Conservation (phyloP, 1,139 yeast genomes). For the Taphrina communis region DNA sequence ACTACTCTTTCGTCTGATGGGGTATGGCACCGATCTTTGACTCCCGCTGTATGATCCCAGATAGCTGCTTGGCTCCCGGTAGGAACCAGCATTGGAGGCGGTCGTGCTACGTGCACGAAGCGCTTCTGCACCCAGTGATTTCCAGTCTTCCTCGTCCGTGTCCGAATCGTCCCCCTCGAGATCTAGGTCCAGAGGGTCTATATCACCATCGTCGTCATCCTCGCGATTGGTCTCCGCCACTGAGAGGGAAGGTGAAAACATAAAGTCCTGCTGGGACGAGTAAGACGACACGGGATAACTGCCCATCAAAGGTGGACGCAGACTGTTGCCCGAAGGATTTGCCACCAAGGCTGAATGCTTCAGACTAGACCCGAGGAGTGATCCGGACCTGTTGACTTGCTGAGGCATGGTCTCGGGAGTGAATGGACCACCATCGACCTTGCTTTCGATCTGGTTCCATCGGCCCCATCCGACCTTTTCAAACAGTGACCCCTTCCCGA, state of each 20-base stretch:
- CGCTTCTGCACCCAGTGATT: conserved; percentile 74
- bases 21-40: conserved; percentile 34
- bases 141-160: conserved; percentile 97
- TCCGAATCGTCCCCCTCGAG: conserved; percentile 52
- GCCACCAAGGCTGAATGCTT: conserved; percentile 5
- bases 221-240: conserved; percentile 34
- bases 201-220: conserved; percentile 45
- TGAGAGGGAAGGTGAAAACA: conserved; percentile 37
- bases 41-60: conserved; percentile 16
- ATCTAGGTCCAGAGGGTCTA: conserved; percentile 43
- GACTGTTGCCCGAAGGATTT: neutral
- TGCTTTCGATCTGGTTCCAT: conserved; percentile 69
- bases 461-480: conserved; percentile 99
- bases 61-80: neutral
- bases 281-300: conserved; percentile 21
- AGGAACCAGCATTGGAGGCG: conserved; percentile 17
- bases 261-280: conserved; percentile 30
- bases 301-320: conserved; percentile 7
- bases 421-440: conserved; percentile 9
- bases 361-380: conserved; percentile 20
- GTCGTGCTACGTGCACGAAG: conserved; percentile 47
- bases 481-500: conserved; percentile 65
- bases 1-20: conserved; percentile 33
- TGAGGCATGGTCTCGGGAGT: conserved; percentile 39
- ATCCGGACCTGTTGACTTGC: neutral